Evolutionary conservation across 805 yeast species (phyloP).

Genomic region (Candida ponderosae): DNA sequence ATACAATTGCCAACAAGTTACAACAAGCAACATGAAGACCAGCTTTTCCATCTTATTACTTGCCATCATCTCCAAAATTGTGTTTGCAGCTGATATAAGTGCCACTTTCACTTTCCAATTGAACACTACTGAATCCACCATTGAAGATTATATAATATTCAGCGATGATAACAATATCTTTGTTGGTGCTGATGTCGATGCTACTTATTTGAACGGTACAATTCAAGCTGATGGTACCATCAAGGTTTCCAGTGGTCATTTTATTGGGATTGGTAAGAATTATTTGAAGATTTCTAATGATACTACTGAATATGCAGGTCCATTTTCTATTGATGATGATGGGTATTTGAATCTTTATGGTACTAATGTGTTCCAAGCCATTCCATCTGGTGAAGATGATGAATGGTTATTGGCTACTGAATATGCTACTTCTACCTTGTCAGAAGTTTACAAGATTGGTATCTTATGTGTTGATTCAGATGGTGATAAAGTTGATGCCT

Average conservation of each 20-base stretch:
- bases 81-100: not conserved
- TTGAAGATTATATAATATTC: not conserved
- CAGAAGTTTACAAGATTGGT: slow-evolving; percentile 1
- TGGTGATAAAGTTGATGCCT: not conserved
- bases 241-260: not conserved
- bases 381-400: slow-evolving; percentile 2
- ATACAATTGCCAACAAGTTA: no score
- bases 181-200: not conserved
- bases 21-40: no score
- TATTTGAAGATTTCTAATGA: slow-evolving; percentile 1
- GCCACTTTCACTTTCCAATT: not conserved
- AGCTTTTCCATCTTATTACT: no score
- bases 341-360: slow-evolving; percentile 3
- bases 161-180: not conserved
- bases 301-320: slow-evolving; percentile 1
- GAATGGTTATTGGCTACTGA: slow-evolving; percentile 1
- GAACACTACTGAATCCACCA: not conserved
- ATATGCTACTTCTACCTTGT: not conserved
- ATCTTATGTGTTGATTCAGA: slow-evolving; percentile 1
- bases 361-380: slow-evolving; percentile 1
- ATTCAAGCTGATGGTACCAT: slow-evolving; percentile 2
- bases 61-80: not conserved
- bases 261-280: slow-evolving; percentile 1
- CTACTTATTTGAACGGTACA: not conserved
- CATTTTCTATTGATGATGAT: slow-evolving; percentile 1